Base-by-base conservation (phyloP, 176 grass and related monocot genomes). In the Dactylis glomerata region DNA sequence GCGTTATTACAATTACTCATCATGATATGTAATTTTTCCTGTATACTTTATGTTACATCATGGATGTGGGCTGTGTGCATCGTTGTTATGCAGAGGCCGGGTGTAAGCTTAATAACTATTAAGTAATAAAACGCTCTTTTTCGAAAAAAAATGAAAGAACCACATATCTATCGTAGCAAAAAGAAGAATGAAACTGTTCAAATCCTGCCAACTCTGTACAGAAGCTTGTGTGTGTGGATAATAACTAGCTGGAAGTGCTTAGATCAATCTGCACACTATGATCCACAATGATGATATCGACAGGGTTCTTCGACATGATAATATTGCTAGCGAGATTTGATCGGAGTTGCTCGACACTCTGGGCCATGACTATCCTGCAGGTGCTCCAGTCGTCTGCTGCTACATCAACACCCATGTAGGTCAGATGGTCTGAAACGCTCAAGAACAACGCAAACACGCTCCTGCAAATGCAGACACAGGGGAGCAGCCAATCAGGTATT, bases 301-400 rank as follows among this genome's bases (percentile, higher is more conserved):
- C 19, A 27, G 61, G 66, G 10, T 1, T 46, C 5, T 28, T 49
- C 0, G 41, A 63, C 54, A 5, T 9, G 9, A 63, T 5, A 52
- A 62, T 49, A 75, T 72, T 42, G 20, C 74, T 72, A n/a, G 32
- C 13, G 10, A 83, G 73, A 31, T 28, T 22, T 64, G 3, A 40
- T 51, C 19, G 52, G 52, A 74, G 49, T 28, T 57, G 17, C 61
- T 76, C 49, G 10, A 41, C 70, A 1, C 87, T 77, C 3, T 1
- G 50, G 12, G n/a, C 31, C 38, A 85, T 20, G 70, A 89, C 88
- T 3, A 89, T 89, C 23, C 88, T 89, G 72, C 88, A 89, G 62
- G 50, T 89, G 71, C 88, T 89, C 88, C 83, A 89, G 61, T 89
- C 77, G 4, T 89, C 88, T 16, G 88, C 77, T 6, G 13, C 70